Conservation (phyloP, 495 filamentous ascomycete genomes). For the Bacidia rubella region DNA sequence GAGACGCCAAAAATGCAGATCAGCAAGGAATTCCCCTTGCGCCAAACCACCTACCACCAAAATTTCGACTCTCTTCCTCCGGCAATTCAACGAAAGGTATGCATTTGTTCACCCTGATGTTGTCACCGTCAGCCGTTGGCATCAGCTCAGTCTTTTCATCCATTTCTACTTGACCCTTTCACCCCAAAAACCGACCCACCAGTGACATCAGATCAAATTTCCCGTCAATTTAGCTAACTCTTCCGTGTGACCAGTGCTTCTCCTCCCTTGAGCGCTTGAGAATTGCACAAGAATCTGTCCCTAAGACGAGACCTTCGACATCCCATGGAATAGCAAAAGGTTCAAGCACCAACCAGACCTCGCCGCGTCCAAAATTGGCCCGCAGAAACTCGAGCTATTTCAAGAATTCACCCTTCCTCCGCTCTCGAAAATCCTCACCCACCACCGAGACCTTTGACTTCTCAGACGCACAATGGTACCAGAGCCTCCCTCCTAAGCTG, state of each 20-base stretch:
- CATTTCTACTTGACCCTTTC: too few species aligned
- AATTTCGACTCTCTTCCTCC: conserved; percentile 24
- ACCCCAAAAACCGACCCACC: not conserved
- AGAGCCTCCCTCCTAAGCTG: conserved; percentile 57
- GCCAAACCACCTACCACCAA: not conserved
- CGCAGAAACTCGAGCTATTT: conserved; percentile 26
- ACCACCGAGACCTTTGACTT: conserved; percentile 28
- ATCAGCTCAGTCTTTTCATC: too few species aligned
- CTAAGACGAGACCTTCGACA: conserved; percentile 11
- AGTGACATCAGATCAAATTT: conserved; percentile 4
- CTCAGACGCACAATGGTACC: conserved; percentile 59
- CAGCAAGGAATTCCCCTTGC: not conserved
- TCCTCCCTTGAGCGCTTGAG: conserved; percentile 51
- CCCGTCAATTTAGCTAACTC: conserved; percentile 4
- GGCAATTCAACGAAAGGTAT: conserved; percentile 40
- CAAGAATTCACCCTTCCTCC: conserved; percentile 20
- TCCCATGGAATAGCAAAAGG: conserved; percentile 15
- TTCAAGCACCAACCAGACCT: conserved; percentile 21
- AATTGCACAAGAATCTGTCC: conserved; percentile 37
- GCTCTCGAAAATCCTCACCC: conserved; percentile 28
- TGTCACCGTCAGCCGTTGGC: conserved; percentile 8
- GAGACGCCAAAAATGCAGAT: not conserved
- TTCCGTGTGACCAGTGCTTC: conserved; percentile 39
- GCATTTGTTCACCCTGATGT: conserved; percentile 5
- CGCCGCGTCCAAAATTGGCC: conserved; percentile 28